Conservation (phyloP, 2,329 filamentous ascomycete genomes). For the Triangularia setosa region DNA sequence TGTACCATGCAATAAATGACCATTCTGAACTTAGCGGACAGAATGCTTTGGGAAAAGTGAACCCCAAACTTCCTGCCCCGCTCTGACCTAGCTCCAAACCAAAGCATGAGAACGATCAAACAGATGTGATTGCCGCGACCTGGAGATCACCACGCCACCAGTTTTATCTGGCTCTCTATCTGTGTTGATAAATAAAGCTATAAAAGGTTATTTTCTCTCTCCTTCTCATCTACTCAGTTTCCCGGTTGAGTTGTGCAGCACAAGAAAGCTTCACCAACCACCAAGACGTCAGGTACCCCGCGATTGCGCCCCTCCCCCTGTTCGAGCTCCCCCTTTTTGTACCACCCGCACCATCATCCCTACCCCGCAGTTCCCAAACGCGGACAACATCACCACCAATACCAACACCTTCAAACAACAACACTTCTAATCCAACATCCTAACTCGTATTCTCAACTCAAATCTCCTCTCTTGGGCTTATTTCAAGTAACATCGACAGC, state of each 20-base stretch:
- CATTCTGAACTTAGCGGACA: background rate
- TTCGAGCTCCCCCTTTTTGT: background rate
- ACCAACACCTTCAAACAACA: background rate
- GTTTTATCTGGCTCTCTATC: background rate
- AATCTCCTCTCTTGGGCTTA: background rate
- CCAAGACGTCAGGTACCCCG: background rate
- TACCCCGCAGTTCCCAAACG: slow-evolving; percentile 1
- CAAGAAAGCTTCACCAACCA: background rate
- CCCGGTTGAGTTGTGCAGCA: background rate
- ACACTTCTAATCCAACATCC: background rate
- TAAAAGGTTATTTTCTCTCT: background rate
- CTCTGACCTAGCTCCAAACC: background rate
- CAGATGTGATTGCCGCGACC: background rate
- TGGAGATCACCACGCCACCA: background rate
- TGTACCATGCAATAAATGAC: background rate
- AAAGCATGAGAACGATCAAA: background rate
- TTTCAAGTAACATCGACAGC: background rate
- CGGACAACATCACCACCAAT: slow-evolving; percentile 1
- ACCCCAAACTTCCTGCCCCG: background rate
- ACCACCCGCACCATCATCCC: background rate
- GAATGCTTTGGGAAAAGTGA: background rate
- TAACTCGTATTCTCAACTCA: background rate
- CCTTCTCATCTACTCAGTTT: background rate
- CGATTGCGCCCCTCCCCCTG: background rate
- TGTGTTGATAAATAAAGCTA: background rate